phyloP scores from a whole-genome alignment of 1,284 basidiomycete species.

The Heterobasidion annosum region DNA sequence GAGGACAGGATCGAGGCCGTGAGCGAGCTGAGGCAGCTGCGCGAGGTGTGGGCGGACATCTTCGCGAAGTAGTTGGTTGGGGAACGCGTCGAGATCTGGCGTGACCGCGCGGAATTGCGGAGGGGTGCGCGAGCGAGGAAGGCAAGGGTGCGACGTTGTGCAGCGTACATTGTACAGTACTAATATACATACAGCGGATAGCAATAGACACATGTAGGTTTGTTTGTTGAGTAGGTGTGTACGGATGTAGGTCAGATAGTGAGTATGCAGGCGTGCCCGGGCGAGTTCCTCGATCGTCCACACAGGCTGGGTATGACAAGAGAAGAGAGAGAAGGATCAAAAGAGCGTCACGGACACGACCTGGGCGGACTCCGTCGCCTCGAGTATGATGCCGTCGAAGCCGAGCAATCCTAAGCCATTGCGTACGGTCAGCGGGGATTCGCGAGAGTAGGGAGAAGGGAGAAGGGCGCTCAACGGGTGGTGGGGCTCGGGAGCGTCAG shows the following conservation, averaged over 20 bases:
- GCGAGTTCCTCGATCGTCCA: not conserved
- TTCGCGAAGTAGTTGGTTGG: constrained; percentile 26
- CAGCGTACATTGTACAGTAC: not conserved
- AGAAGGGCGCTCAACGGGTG: constrained; percentile 43
- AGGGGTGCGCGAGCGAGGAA: not conserved
- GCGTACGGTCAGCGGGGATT: not conserved
- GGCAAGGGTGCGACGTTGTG: not conserved
- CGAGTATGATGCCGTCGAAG: constrained; percentile 76
- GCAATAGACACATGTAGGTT: not conserved
- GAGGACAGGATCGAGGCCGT: constrained; percentile 37
- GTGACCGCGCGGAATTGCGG: not conserved
- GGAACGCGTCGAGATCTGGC: not conserved
- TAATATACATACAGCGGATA: not conserved
- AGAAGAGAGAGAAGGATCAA: constrained; percentile 21
- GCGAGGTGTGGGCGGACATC: constrained; percentile 62
- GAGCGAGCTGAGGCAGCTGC: constrained; percentile 49
- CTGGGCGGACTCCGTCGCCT: constrained; percentile 72
- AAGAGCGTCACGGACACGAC: constrained; percentile 68
- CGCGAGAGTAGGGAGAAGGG: constrained; percentile 4
- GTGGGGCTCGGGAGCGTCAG: constrained; percentile 63
- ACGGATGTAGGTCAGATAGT: not conserved
- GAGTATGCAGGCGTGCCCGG: not conserved
- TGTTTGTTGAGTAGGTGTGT: not conserved
- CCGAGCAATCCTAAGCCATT: constrained; percentile 51
- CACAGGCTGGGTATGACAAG: not conserved